Conservation (phyloP, 768 basidiomycete species). For the Leccinum broughii region DNA sequence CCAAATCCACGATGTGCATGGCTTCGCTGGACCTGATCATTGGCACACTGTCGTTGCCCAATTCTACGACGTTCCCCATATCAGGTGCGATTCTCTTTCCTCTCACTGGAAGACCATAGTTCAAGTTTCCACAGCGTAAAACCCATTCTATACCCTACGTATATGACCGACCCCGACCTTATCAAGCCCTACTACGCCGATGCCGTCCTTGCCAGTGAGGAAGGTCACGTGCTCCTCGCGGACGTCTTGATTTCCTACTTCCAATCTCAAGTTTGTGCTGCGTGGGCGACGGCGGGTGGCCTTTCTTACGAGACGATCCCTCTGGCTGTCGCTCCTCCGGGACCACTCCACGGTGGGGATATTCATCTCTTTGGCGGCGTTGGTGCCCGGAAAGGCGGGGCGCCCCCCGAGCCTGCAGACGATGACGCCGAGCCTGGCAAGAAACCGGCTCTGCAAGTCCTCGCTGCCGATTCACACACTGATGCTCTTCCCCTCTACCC, state of each 20-base stretch:
- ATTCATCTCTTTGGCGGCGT: conserved; percentile 79
- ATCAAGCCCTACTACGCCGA: conserved; percentile 77
- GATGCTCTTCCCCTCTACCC: conserved; percentile 22
- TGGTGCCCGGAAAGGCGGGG: conserved; percentile 75
- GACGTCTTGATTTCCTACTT: conserved; percentile 92
- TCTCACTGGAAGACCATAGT: not conserved
- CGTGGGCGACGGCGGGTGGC: conserved; percentile 77
- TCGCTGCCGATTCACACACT: conserved; percentile 16
- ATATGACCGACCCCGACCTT: conserved; percentile 70
- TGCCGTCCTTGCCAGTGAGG: conserved; percentile 73
- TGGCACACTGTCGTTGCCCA: conserved; percentile 90
- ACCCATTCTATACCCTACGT: conserved; percentile 77
- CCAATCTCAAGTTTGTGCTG: conserved; percentile 83
- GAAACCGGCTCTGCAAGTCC: conserved; percentile 17
- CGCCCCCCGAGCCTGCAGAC: conserved; percentile 46
- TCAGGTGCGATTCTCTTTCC: conserved; percentile 47
- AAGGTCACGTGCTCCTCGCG: conserved; percentile 84
- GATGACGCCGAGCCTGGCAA: conserved; percentile 34
- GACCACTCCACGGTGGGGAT: conserved; percentile 39
- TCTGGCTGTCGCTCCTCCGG: conserved; percentile 33
- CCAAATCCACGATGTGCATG: conserved; percentile 74
- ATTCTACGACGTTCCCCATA: conserved; percentile 95
- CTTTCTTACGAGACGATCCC: conserved; percentile 60
- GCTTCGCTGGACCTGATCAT: conserved; percentile 88
- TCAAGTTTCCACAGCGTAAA: conserved; percentile 55